phyloP scores from a whole-genome alignment of 305 asterid species.

The Solanum hybrid region DNA sequence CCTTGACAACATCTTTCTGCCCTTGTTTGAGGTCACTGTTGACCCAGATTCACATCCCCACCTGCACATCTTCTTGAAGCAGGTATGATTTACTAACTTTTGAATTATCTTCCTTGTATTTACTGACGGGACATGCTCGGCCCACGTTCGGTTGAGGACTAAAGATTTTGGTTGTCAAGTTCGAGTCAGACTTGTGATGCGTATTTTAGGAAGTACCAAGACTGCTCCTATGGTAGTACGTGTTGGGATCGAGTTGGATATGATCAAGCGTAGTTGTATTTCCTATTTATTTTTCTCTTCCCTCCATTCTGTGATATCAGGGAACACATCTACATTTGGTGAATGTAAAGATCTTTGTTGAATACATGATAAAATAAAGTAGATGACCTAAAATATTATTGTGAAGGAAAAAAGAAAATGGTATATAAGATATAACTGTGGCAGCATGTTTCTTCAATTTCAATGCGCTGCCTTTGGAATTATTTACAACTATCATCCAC shows the following conservation, averaged over 20 bases:
- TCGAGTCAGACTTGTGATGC: neutral
- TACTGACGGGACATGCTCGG: neutral
- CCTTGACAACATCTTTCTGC: constrained; percentile 92
- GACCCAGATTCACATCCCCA: constrained; percentile 99
- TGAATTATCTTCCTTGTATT: neutral
- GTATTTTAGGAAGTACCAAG: neutral
- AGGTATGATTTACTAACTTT: constrained; percentile 34
- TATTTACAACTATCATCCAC: neutral
- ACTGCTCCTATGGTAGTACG: neutral
- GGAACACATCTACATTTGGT: neutral
- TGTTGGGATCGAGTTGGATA: neutral
- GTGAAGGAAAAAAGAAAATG: neutral
- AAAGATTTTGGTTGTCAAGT: neutral
- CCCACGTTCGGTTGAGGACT: neutral
- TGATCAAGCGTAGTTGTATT: neutral
- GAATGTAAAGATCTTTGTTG: neutral
- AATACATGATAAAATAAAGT: neutral
- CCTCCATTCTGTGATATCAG: neutral
- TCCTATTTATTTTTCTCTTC: neutral
- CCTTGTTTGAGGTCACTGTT: constrained; percentile 93
- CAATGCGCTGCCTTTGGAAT: neutral
- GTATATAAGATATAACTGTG: neutral
- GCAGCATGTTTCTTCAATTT: neutral
- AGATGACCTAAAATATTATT: neutral
- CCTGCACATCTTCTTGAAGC: constrained; percentile 82